Evolutionary conservation across 306 rosid genomes (phyloP).

Genomic region (Cucumis cinereus): DNA sequence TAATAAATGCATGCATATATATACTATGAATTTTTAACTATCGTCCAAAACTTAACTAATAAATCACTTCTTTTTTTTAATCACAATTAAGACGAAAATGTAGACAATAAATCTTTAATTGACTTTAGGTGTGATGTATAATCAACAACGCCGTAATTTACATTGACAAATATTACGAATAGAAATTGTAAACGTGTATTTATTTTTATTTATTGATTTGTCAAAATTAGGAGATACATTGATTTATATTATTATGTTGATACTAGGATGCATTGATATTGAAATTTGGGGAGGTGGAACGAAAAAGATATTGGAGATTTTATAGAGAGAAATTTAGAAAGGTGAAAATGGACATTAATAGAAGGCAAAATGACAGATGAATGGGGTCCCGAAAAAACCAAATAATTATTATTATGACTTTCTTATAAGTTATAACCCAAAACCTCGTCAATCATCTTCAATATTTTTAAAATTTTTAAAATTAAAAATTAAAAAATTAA

Average conservation of each 20-base stretch:
- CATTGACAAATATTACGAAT: too few relatives aligned
- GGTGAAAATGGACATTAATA: neutral
- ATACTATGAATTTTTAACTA: too few relatives aligned
- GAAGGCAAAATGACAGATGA: neutral
- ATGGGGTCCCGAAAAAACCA: neutral
- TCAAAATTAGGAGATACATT: too few relatives aligned
- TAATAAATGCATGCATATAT: neutral
- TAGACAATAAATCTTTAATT: neutral
- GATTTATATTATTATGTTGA: too few relatives aligned
- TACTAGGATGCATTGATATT: neutral
- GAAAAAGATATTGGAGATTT: neutral
- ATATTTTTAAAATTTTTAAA: too few relatives aligned
- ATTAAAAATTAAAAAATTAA: neutral
- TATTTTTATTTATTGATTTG: too few relatives aligned
- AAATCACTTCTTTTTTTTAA: neutral
- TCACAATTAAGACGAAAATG: neutral
- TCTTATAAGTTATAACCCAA: neutral
- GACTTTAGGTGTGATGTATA: neutral
- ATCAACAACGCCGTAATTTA: neutral
- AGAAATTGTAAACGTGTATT: too few relatives aligned
- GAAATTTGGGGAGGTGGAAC: neutral
- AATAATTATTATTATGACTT: neutral
- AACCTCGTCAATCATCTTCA: neutral
- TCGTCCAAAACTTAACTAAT: neutral
- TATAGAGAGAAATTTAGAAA: neutral